Base-by-base conservation (phyloP, 768 basidiomycete genomes). In the Tylopilus felleus region DNA sequence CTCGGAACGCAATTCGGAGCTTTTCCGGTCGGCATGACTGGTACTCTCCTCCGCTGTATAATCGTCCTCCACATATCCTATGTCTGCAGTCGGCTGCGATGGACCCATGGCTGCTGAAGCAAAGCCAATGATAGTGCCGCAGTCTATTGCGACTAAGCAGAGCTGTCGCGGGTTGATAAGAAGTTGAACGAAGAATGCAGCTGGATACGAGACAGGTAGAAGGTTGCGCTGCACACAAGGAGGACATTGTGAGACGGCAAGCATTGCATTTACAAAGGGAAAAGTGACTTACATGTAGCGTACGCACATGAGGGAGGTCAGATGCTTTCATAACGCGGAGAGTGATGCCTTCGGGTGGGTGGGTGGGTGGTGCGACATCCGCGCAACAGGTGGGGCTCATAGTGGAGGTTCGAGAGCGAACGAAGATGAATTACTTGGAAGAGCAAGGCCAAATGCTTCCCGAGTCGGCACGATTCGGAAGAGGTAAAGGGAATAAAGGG, bases 111-210 rank as follows among this genome's bases (percentile, higher is more conserved):
- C 42, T 22, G 70, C 70, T 13, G 70, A 70, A 17, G 62, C 68
- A 39, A 70, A 70, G 16, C 69, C 69, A 4, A 70, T 10, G 28
- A 71, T 47, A 3, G 50, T 28, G 2, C 41, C 55, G 31, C 40
- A 42, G n/a, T 64, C 64, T n/a, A 41, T 54, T 4, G 70, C 70
- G 7, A 70, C 53, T 1, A 71, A 22, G 51, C 69, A 71, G 23
- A 72, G 66, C 16, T 60, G 70, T 39, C 54, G 54, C 1, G 68
- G 56, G 10, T 70, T 64, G 8, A 72, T 48, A 9, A 72, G 60
- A 19, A 70, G 66, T 33, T 70, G 69, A 22, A 72, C 38, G 44
- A 72, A 70, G 49, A 70, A 70, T n/a, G 70, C 51, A 2, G 52
- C 17, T 10, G 69, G 69, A 48, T 70, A 70, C 46, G 64, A 53